phyloP scores from a whole-genome alignment of 257 asterid genomes.

The Capsicum pubescens region DNA sequence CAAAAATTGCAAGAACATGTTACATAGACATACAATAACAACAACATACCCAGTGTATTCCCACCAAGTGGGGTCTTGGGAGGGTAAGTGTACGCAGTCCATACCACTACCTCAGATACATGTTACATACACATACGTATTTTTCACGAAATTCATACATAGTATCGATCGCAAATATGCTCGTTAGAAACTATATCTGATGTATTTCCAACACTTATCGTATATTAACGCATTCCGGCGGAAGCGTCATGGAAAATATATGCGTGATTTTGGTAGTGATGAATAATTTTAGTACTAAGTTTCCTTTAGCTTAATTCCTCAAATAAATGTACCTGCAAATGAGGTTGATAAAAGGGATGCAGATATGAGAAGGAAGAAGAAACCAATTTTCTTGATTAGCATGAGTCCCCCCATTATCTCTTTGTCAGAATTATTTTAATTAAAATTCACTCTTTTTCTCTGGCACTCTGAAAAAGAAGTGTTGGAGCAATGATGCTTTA shows the following conservation, averaged over 20 bases:
- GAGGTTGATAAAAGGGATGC: constrained; percentile 61
- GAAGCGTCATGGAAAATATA: background rate
- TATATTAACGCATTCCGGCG: background rate
- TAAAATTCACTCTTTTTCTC: constrained; percentile 32
- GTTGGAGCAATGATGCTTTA: constrained; percentile 28
- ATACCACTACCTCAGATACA: no score
- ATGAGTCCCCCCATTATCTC: constrained; percentile 36
- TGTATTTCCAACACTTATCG: no score
- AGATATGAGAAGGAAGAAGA: constrained; percentile 72
- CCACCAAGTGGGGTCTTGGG: no score
- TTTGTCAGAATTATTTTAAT: constrained; percentile 37
- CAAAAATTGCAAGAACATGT: background rate
- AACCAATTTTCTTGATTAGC: constrained; percentile 54
- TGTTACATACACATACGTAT: background rate
- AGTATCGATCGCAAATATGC: background rate
- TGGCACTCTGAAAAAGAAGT: constrained; percentile 38
- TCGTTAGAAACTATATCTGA: no score
- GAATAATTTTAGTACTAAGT: background rate
- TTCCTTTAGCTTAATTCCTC: background rate
- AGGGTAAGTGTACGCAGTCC: no score
- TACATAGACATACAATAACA: background rate
- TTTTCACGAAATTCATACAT: background rate
- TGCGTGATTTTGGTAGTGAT: background rate
- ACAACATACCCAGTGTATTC: no score
- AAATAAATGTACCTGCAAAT: constrained; percentile 58